Conservation (phyloP, 1,284 basidiomycete species). For the Afroboletus lepidellus region DNA sequence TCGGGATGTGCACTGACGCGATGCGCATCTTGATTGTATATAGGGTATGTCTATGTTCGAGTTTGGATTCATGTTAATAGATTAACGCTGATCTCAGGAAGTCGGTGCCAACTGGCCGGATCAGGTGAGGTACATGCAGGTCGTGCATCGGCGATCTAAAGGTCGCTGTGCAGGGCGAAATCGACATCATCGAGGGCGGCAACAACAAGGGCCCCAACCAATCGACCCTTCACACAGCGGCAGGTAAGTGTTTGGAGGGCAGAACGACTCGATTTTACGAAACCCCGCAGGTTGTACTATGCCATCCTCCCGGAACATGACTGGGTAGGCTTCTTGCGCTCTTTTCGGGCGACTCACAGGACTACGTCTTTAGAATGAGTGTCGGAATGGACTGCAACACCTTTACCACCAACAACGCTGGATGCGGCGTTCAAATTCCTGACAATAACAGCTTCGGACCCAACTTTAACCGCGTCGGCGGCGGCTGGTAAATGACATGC, state of each 20-base stretch:
- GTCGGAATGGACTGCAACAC: constrained; percentile 53
- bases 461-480: constrained; percentile 58
- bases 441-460: constrained; percentile 55
- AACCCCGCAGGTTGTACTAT: constrained; percentile 53
- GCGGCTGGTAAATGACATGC: constrained; percentile 45
- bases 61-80: neutral
- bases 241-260: constrained; percentile 11
- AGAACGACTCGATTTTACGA: neutral
- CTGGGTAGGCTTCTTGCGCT: constrained; percentile 40
- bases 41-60: constrained; percentile 14
- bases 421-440: constrained; percentile 57
- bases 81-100: constrained; percentile 16
- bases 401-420: constrained; percentile 53
- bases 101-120: constrained; percentile 20
- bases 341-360: neutral
- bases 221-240: constrained; percentile 61
- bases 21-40: neutral
- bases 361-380: constrained; percentile 32
- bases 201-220: constrained; percentile 56
- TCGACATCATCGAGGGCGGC: constrained; percentile 71
- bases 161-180: constrained; percentile 40
- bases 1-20: constrained; percentile 1
- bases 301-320: constrained; percentile 47
- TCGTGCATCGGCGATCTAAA: neutral
- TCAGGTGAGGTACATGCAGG: neutral